Conservation (phyloP, 1,284 basidiomycete species). For the Hymenochaete sp. region DNA sequence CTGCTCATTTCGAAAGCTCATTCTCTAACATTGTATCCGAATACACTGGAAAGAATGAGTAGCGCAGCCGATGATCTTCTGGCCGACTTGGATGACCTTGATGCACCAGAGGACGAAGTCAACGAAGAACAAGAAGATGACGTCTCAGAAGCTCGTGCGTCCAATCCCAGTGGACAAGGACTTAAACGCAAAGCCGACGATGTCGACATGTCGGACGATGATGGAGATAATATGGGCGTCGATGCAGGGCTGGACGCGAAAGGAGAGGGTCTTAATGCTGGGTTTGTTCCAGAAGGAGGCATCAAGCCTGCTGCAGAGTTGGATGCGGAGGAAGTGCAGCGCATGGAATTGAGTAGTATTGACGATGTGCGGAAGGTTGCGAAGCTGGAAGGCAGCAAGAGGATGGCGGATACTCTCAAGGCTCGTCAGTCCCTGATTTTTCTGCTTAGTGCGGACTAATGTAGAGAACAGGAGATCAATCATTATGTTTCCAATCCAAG, state of each 20-base stretch:
- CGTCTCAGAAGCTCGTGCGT: slow-evolving; percentile 23
- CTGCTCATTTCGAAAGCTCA: too few relatives aligned
- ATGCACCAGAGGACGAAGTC: slow-evolving; percentile 48
- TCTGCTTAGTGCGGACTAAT: neutral
- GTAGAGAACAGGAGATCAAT: slow-evolving; percentile 75
- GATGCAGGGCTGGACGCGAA: slow-evolving; percentile 32
- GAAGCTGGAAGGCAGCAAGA: slow-evolving; percentile 78
- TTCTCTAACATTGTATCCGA: too few relatives aligned
- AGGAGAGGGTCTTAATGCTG: slow-evolving; percentile 31
- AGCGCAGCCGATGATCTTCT: slow-evolving; percentile 81
- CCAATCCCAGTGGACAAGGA: slow-evolving; percentile 22
- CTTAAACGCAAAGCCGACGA: slow-evolving; percentile 60
- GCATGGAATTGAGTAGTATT: slow-evolving; percentile 79
- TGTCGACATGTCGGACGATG: slow-evolving; percentile 42
- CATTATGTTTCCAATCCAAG: slow-evolving; percentile 74
- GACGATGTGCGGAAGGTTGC: slow-evolving; percentile 84
- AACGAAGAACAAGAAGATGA: slow-evolving; percentile 44
- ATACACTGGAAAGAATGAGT: slow-evolving; percentile 43
- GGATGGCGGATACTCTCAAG: slow-evolving; percentile 79
- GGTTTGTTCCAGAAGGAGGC: slow-evolving; percentile 82
- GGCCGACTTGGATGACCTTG: slow-evolving; percentile 76
- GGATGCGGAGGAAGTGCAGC: slow-evolving; percentile 85
- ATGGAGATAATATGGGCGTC: slow-evolving; percentile 34
- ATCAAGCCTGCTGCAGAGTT: slow-evolving; percentile 89
- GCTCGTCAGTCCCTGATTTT: slow-evolving; percentile 32